These are phyloP conservation scores for Scheffersomyces segobiensis DNA, from an alignment of 1,139 yeast genomes.

Conservation along the genomic window DNA sequence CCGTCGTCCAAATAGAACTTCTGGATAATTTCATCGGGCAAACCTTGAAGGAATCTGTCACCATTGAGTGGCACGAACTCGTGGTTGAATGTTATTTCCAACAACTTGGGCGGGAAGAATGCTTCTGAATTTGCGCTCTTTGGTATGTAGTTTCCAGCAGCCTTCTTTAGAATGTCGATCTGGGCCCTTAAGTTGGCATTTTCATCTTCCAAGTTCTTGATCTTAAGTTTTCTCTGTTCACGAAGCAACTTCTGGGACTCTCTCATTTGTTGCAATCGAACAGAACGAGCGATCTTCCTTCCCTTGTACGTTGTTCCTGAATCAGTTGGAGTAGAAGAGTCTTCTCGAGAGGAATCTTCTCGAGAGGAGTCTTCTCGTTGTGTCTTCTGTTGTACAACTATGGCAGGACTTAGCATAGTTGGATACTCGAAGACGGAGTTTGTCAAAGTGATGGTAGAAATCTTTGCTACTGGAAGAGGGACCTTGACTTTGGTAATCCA, in stretches of 20 bases:
- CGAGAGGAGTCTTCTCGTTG: background rate
- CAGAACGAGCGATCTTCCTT: constrained; percentile 3
- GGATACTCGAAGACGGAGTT: background rate
- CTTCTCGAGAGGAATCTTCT: constrained; percentile 3
- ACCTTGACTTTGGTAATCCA: background rate
- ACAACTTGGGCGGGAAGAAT: background rate
- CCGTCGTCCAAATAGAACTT: constrained; percentile 6
- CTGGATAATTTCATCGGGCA: constrained; percentile 1
- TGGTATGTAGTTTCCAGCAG: background rate
- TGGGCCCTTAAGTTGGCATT: constrained; percentile 3
- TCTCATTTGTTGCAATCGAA: constrained; percentile 8
- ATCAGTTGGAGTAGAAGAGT: background rate
- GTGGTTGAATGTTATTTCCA: background rate
- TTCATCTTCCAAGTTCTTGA: constrained; percentile 6
- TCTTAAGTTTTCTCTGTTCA: constrained; percentile 6
- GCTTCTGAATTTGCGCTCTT: background rate
- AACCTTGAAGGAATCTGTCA: background rate
- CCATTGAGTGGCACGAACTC: background rate
- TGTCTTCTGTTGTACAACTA: background rate
- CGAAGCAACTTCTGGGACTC: constrained; percentile 8
- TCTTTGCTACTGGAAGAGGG: background rate
- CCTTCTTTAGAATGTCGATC: background rate
- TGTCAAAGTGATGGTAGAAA: background rate
- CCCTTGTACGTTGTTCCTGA: constrained; percentile 3
- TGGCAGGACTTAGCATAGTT: background rate